These are phyloP conservation scores for Aquilaria malaccensis DNA, from an alignment of 345 rosid species.

Conservation along the genomic window DNA sequence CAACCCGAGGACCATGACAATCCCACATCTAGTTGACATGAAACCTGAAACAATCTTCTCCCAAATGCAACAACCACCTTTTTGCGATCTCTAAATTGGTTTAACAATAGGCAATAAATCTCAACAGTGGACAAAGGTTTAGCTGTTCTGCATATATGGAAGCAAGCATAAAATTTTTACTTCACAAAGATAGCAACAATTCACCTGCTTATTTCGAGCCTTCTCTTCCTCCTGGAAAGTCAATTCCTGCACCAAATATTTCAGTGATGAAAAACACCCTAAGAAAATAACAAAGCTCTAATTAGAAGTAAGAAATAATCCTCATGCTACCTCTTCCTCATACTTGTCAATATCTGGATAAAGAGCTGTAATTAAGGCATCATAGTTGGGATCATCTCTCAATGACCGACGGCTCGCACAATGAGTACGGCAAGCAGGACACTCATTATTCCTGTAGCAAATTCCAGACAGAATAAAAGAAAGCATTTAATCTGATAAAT, in stretches of 20 bases:
- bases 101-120: background rate
- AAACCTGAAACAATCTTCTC: no score
- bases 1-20: no score
- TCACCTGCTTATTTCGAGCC: slow-evolving; percentile 45
- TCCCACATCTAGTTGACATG: no score
- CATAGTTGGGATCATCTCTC: slow-evolving; percentile 77
- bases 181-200: background rate
- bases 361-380: slow-evolving; percentile 66
- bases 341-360: slow-evolving; percentile 63
- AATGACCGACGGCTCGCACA: slow-evolving; percentile 83
- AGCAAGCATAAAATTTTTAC: no score
- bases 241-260: slow-evolving; percentile 31
- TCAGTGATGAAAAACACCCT: slow-evolving; percentile 6
- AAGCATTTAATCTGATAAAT: slow-evolving; percentile 1
- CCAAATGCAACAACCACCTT: no score
- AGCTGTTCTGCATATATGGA: no score
- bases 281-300: slow-evolving; percentile 4
- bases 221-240: slow-evolving; percentile 48
- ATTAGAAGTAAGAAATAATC: slow-evolving; percentile 5
- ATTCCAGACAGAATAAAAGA: slow-evolving; percentile 8
- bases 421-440: slow-evolving; percentile 84
- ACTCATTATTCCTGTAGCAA: slow-evolving; percentile 63
- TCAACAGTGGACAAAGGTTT: background rate
- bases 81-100: no score
- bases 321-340: slow-evolving; percentile 53